Evolutionary conservation across 192 early-diverging fungal genomes (phyloP).

Genomic region (Rhizophagus prolifer): DNA sequence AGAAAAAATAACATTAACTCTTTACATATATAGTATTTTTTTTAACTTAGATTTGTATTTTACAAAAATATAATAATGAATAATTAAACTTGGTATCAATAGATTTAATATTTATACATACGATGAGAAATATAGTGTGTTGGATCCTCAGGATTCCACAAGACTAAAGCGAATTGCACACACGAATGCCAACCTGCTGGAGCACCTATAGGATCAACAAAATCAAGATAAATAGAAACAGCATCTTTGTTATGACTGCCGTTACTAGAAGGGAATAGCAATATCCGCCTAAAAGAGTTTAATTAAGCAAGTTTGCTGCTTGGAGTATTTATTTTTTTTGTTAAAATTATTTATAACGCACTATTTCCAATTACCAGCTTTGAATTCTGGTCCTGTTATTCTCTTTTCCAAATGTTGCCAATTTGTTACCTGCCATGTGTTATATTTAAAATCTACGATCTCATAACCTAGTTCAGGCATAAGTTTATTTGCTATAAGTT

Average conservation of each 20-base stretch:
- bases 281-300: conserved; percentile 67
- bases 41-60: too few relatives aligned
- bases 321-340: too few relatives aligned
- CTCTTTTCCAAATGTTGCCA: too few relatives aligned
- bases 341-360: not conserved
- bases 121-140: conserved; percentile 51
- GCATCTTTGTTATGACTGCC: conserved; percentile 75
- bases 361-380: conserved; percentile 50
- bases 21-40: not conserved
- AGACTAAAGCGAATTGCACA: conserved; percentile 75
- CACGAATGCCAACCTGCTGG: conserved; percentile 89
- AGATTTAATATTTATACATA: conserved; percentile 36
- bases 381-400: too few relatives aligned
- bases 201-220: too few relatives aligned
- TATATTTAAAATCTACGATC: conserved; percentile 41
- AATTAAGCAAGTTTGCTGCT: too few relatives aligned
- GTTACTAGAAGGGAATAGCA: conserved; percentile 86
- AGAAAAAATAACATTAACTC: not conserved
- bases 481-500: conserved; percentile 41
- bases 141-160: conserved; percentile 75
- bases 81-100: too few relatives aligned
- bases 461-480: conserved; percentile 40
- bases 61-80: not conserved
- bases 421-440: too few relatives aligned
- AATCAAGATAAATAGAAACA: conserved; percentile 85